Evolutionary conservation across 2,329 filamentous ascomycete genomes (phyloP), one percentile per base, ranked within the genome.

Genomic region (Phyllosticta citriasiana): DNA sequence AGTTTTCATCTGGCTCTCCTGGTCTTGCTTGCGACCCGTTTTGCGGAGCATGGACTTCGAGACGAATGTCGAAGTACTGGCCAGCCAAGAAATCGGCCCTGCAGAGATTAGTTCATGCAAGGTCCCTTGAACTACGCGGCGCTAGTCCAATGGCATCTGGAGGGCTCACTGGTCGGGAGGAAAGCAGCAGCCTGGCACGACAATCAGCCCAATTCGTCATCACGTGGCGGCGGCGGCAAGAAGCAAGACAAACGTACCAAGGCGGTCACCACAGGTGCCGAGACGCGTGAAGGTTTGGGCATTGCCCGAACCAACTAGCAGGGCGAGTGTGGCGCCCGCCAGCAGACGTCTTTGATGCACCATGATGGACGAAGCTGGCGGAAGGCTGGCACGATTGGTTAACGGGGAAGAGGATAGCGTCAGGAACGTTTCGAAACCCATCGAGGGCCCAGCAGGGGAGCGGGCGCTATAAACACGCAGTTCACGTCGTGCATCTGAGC

Each of bases 11-110:
- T 14, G 88, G 85, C 63, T 84, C 84, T 62, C 82, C 75, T 66
- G 85, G 83, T 64, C 84, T 88, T n/a, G 86, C 86, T 74, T 94
- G 88, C 47, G 87, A 88, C 65, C 90, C 89, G 73, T 94, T 94
- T 24, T 33, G n/a, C 2, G 89, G 89, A 9, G 88, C 88, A 71
- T 93, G 89, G 30, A 94, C 84, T 73, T 94, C 89, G 63, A 93
- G 82, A 63, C 89, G 86, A 64, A 95, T 86, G 71, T 94, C 90
- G 69, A 94, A 94, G 72, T 84, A 87, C 76, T 94, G 89, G 12
- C 89, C 89, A 4, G 89, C 86, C 1, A 95, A 81, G 76, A 94
- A 94, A 69, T 94, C 89, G 65, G 87, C 85, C 76, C 80, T 82
- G 63, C 19, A 56, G 22, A 53, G 9, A 30, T 57, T n/a, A 62